Evolutionary conservation across 768 basidiomycete species (phyloP), one percentile per base, ranked within the genome.

Genomic region (Leccinellum luteum): DNA sequence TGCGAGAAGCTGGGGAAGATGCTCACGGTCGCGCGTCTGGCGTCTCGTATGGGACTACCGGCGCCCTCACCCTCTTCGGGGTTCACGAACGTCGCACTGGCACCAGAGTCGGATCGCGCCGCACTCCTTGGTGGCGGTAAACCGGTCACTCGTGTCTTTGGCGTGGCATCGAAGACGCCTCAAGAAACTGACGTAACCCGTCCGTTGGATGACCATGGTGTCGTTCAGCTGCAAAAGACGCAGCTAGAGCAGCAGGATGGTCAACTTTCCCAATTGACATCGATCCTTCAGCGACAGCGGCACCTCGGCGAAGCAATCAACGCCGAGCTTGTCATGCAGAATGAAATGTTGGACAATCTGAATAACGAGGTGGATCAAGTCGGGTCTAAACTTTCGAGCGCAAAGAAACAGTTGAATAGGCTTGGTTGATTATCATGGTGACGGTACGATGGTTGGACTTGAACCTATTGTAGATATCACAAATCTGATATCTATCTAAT

Each of bases 1-100:
- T 89, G 91, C 76, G 90, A 90, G 76, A 91, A 89, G 76, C 77
- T 97, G 57, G 84, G 85, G 38, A 85, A 85, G 78, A 91, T 96
- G 80, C 87, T 93, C 43, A 89, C 90, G 32, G 84, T 90, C 48
- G 87, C 83, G 30, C 82, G 82, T 57, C 84, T 83, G 64, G 77
- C 73, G 27, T 77, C 78, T 43, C 78, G 81, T 56, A 63, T 67
- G 41, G 60, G 71, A 55, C 30, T 68, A 52, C 60, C 72, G 52
- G 61, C 54, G 19, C 44, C 64, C 41, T 71, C 75, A 0, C 68
- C 74, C 10, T 64, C 76, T 9, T 45, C 50, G 9, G 64, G 63
- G 2, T 70, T 66, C 57, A 68, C 70, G 7, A 72, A 59, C 47
- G 66, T 72, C 17, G 57, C 66, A 4, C 1, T 67, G 12, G 80